These are phyloP conservation scores for Pochonia chlamydosporia DNA, from an alignment of 2,329 filamentous ascomycete species.

Conservation along the genomic window DNA sequence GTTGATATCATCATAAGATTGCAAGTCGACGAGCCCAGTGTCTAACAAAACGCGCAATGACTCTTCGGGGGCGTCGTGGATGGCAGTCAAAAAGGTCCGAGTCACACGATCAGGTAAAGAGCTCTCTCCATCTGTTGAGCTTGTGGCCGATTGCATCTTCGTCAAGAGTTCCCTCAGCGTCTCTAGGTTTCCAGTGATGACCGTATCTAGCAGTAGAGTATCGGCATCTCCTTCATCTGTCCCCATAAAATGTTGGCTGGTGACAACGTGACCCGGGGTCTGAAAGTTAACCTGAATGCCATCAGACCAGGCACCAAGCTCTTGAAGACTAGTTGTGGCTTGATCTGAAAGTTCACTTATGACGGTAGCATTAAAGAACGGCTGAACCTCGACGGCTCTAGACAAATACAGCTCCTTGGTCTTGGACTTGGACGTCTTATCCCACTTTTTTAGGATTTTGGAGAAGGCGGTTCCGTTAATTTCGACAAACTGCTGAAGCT, in stretches of 20 bases:
- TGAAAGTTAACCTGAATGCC: conserved; percentile 89
- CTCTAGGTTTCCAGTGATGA: conserved; percentile 73
- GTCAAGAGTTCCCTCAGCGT: conserved; percentile 75
- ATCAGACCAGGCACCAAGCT: conserved; percentile 94
- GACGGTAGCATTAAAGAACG: conserved; percentile 95
- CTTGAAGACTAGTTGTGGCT: conserved; percentile 90
- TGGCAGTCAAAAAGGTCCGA: conserved; percentile 81
- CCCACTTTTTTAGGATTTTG: conserved; percentile 99
- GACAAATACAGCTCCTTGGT: conserved; percentile 97
- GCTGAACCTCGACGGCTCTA: conserved; percentile 91
- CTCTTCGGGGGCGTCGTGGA: conserved; percentile 75
- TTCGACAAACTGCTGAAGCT: conserved; percentile 97
- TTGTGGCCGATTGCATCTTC: conserved; percentile 55
- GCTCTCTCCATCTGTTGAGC: conserved; percentile 51
- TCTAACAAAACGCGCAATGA: conserved; percentile 72
- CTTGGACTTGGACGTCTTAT: conserved; percentile 98
- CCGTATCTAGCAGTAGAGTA: conserved; percentile 79
- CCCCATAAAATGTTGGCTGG: conserved; percentile 58
- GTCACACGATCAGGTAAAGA: conserved; percentile 71
- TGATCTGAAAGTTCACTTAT: conserved; percentile 96
- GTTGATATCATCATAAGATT: conserved; percentile 95
- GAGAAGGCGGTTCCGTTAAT: conserved; percentile 97
- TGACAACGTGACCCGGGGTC: conserved; percentile 56
- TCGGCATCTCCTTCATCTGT: conserved; percentile 89
- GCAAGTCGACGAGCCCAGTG: conserved; percentile 79